phyloP scores from a whole-genome alignment of 495 filamentous ascomycete species.

The Platismatia glauca region DNA sequence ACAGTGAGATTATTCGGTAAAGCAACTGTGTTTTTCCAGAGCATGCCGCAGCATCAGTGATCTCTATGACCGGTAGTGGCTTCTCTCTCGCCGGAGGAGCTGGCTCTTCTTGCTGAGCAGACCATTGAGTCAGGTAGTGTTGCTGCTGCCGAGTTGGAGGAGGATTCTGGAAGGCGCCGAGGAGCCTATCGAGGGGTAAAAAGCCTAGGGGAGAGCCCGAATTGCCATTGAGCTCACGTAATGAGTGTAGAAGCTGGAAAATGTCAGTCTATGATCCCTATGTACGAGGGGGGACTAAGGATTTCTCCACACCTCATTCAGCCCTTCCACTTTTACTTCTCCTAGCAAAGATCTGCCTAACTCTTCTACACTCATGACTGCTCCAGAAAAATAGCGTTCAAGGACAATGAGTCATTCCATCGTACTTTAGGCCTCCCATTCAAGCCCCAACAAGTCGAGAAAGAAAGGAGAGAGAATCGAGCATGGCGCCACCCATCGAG shows the following conservation, averaged over 20 bases:
- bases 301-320: constrained; percentile 53
- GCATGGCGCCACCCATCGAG: constrained; percentile 54
- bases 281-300: background rate
- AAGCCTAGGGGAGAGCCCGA: constrained; percentile 32
- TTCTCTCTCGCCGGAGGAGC: constrained; percentile 6
- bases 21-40: constrained; percentile 60
- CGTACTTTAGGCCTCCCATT: background rate
- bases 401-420: background rate
- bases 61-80: constrained; percentile 45
- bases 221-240: constrained; percentile 26
- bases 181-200: constrained; percentile 39
- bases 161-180: constrained; percentile 36
- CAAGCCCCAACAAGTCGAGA: background rate
- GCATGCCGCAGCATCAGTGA: constrained; percentile 45
- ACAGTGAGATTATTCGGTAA: constrained; percentile 54
- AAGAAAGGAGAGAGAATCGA: background rate
- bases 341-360: constrained; percentile 55
- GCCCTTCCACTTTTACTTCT: constrained; percentile 53
- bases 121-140: constrained; percentile 9
- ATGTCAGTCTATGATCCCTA: constrained; percentile 5
- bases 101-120: constrained; percentile 7
- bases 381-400: background rate
- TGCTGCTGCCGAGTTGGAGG: constrained; percentile 16
- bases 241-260: constrained; percentile 41
- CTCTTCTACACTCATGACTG: constrained; percentile 33